phyloP scores from a whole-genome alignment of 371 early-diverging fungal species.

The Mucor mucedo region DNA sequence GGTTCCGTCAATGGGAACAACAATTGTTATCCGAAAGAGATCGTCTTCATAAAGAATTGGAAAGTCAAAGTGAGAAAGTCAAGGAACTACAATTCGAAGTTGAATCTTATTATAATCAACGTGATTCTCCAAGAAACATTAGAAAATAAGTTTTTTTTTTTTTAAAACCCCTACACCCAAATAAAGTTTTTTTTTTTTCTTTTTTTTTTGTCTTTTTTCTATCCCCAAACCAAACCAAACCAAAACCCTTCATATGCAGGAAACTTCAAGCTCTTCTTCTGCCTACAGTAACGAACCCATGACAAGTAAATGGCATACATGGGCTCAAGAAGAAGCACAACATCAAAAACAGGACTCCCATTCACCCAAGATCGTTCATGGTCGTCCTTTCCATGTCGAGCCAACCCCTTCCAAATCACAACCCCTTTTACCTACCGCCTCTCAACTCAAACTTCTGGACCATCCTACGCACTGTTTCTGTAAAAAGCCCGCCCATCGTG shows the following conservation, averaged over 20 bases:
- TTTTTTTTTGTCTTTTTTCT: background rate
- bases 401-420: background rate
- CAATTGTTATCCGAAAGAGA: slow-evolving; percentile 94
- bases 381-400: background rate
- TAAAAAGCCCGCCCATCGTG: slow-evolving; percentile 30
- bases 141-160: slow-evolving; percentile 27
- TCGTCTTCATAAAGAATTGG: slow-evolving; percentile 94
- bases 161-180: slow-evolving; percentile 7
- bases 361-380: background rate
- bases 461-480: slow-evolving; percentile 45
- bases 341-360: background rate
- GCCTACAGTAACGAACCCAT: background rate
- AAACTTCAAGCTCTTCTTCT: background rate
- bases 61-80: slow-evolving; percentile 87
- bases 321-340: slow-evolving; percentile 3
- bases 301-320: slow-evolving; percentile 6
- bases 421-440: slow-evolving; percentile 5
- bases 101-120: slow-evolving; percentile 57
- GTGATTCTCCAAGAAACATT: slow-evolving; percentile 29
- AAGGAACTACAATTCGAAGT: slow-evolving; percentile 88
- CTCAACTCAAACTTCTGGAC: slow-evolving; percentile 16
- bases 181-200: slow-evolving; percentile 21
- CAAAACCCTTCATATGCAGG: no score
- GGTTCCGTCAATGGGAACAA: slow-evolving; percentile 98
- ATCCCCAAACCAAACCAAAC: background rate